A percentile compares a stretch with the other conserved stretches of the same genome.
These are phyloP conservation scores for Salvia splendens DNA, from an alignment of 257 asterid species.

Conservation along the genomic window DNA sequence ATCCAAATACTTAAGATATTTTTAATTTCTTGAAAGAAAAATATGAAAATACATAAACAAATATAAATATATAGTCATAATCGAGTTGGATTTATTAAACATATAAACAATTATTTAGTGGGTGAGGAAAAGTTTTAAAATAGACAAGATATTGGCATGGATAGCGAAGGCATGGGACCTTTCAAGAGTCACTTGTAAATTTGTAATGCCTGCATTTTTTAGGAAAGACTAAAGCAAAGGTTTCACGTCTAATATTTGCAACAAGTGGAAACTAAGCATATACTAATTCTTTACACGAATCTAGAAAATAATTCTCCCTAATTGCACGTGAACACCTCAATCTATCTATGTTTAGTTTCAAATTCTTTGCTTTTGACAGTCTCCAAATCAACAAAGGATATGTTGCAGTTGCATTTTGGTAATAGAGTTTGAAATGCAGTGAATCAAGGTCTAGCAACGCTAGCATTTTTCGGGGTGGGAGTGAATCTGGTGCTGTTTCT, in stretches of 20 bases:
- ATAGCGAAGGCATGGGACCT: slow-evolving; percentile 27
- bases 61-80: too few species aligned
- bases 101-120: too few species aligned
- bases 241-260: slow-evolving; percentile 13
- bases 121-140: too few species aligned
- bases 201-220: slow-evolving; percentile 21
- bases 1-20: neutral
- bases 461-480: slow-evolving; percentile 93
- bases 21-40: too few species aligned
- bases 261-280: slow-evolving; percentile 6
- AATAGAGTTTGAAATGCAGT: slow-evolving; percentile 40
- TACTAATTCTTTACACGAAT: neutral
- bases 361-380: neutral
- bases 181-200: slow-evolving; percentile 7
- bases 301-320: neutral
- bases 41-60: too few species aligned
- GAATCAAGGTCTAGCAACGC: slow-evolving; percentile 92
- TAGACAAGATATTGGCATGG: too few species aligned
- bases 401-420: too few species aligned
- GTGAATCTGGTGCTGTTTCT: slow-evolving; percentile 90
- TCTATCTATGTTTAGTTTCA: neutral
- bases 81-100: too few species aligned
- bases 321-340: slow-evolving; percentile 16
- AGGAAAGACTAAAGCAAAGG: slow-evolving; percentile 13
- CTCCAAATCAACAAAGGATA: too few species aligned